Evolutionary conservation across 1,284 basidiomycete species (phyloP), one percentile per base, ranked within the genome.

Genomic region (Neonothopanus nambi): DNA sequence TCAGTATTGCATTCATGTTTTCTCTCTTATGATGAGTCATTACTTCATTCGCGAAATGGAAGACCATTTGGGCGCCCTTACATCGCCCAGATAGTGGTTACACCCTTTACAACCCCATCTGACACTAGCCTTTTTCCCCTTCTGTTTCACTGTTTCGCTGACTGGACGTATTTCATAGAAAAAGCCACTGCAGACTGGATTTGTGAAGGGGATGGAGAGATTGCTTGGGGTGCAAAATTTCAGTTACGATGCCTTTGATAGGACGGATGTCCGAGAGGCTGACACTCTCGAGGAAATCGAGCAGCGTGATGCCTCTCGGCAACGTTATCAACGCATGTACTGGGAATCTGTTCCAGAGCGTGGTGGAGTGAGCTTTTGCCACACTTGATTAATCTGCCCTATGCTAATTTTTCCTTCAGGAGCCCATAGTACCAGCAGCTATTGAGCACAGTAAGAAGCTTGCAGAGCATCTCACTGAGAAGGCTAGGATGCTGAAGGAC

Each of bases 281-380:
- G 88, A 91, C 62, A 64, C 70, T 30, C 74, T 87, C 35, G 80
- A 84, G 49, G 74, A 85, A 58, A 73, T 71, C 7, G 80, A 82
- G 59, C 74, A 77, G 5, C 77, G 81, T 57, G 77, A 85, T 57
- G 72, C 70, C 52, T 79, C 79, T 35, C 79, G 85, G 28, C 77
- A 82, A 56, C 79, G 85, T 13, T 89, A 89, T 63, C 81, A 86
- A 59, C 78, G 84, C 35, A 70, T 82, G 48, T 89, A 87, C 67
- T 91, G 87, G 86, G 88, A 91, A 65, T 80, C 84, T 42, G 77
- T 84, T 28, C 74, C 75, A 12, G 88, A 90, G 60, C 79, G 78
- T 57, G 74, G 77, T 57, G 68, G 79, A 66, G 88, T 88, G 63
- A 40, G 82, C 72, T 15, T 2, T 18, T 42, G 20, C 18, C 26